These are phyloP conservation scores for Sistotremastrum suecicum DNA, from an alignment of 768 basidiomycete genomes.

Conservation along the genomic window DNA sequence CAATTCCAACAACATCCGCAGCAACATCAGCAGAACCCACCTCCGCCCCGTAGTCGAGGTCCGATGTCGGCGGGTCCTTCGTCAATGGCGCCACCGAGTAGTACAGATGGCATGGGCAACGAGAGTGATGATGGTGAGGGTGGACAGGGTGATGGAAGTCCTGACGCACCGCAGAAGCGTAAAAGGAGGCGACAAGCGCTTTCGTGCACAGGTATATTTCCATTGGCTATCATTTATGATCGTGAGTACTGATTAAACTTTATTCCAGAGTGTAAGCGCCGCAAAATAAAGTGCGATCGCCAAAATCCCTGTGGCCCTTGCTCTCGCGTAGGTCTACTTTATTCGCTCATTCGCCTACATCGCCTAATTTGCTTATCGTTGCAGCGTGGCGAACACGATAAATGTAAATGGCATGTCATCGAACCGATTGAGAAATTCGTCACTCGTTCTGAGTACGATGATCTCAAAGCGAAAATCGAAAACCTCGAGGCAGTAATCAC, in stretches of 20 bases:
- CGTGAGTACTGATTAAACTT: neutral
- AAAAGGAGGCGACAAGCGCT: conserved; percentile 13
- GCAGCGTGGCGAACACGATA: conserved; percentile 10
- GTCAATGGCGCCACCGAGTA: too few relatives aligned
- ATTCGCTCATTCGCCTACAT: neutral
- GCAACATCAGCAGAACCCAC: too few relatives aligned
- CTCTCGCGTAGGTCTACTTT: neutral
- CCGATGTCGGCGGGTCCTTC: too few relatives aligned
- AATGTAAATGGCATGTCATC: conserved; percentile 12
- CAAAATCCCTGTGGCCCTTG: neutral
- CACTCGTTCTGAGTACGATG: conserved; percentile 3
- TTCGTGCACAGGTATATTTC: conserved; percentile 10
- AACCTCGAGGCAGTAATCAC: neutral
- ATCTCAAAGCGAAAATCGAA: conserved; percentile 1
- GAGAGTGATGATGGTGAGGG: too few relatives aligned
- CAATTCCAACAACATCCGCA: too few relatives aligned
- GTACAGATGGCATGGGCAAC: too few relatives aligned
- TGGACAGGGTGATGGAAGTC: too few relatives aligned
- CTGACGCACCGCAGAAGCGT: conserved; percentile 8
- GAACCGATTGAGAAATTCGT: conserved; percentile 13
- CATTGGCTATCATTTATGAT: neutral
- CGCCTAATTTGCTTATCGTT: conserved; percentile 14
- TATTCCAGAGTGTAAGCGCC: conserved; percentile 11
- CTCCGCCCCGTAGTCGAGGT: too few relatives aligned
- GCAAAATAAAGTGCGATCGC: conserved; percentile 16